phyloP scores from a whole-genome alignment of 441 rosid species.

The Pelargonium australe region DNA sequence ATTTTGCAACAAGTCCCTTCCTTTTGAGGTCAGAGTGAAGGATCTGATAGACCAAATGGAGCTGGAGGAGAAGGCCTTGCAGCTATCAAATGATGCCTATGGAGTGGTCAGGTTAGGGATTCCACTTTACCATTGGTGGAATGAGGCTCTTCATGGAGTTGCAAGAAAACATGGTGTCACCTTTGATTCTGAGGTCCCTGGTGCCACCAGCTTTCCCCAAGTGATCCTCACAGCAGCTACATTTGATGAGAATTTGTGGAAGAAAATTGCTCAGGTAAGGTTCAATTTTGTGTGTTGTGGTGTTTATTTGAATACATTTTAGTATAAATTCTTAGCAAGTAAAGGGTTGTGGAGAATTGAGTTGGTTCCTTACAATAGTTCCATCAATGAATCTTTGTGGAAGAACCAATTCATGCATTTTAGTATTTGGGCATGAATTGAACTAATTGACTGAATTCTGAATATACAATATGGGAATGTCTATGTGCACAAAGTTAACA shows the following conservation, averaged over 20 bases:
- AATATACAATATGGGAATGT: too few relatives aligned
- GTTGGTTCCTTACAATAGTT: too few relatives aligned
- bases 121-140: background rate
- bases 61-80: background rate
- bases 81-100: slow-evolving; percentile 1
- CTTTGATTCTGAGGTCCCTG: slow-evolving; percentile 2
- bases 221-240: background rate
- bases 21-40: slow-evolving; percentile 19
- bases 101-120: background rate
- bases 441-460: too few relatives aligned
- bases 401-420: too few relatives aligned
- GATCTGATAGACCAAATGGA: slow-evolving; percentile 19
- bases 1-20: slow-evolving; percentile 19
- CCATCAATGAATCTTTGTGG: too few relatives aligned
- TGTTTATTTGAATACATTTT: too few relatives aligned
- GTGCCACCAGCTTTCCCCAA: background rate
- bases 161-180: background rate
- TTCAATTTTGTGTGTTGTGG: too few relatives aligned
- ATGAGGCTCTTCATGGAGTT: slow-evolving; percentile 3
- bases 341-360: too few relatives aligned
- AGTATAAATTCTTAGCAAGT: too few relatives aligned
- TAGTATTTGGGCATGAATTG: too few relatives aligned
- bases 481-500: too few relatives aligned
- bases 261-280: background rate
- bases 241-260: background rate